Base-by-base conservation (phyloP, 2,329 filamentous ascomycete genomes). In the Exophiala calicioides region DNA sequence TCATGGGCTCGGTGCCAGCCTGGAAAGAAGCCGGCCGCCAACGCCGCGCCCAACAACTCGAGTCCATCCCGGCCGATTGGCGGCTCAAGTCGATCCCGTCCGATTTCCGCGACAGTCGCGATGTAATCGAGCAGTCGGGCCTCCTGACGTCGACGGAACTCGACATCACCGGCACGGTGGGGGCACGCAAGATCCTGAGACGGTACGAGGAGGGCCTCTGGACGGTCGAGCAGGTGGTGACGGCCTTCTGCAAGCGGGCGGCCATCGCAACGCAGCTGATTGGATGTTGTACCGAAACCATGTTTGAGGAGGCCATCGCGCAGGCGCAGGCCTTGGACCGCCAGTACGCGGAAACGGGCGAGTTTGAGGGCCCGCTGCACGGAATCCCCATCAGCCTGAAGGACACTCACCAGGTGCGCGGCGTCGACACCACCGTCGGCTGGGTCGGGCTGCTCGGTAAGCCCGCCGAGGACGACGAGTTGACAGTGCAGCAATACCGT, bases 281-380 rank as follows among this genome's bases (percentile, higher is more conserved):
- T 36, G 16, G 23, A 30, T 43, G 36, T 39, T 36, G 36, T 41
- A 38, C 48, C 21, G 36, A 39, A 21, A 16, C 40, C 32, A 24
- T 50, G 38, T 43, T 41, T 24, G 26, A 41, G 9, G 23, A 45
- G 27, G 35, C 43, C 9, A 26, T 47, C 10, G 21, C 37, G 21
- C 41, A 49, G 27, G 48, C 48, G 6, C 61, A 9, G 68, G 77
- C 13, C 75, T 80, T 4, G 66, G 71, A 2, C 66, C 61, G n/a
- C 78, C 77, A 0, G 84, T 78, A 57, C 76, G 75, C 62, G 78
- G 79, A 64, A 60, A 66, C 55, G 62, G 71, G 20, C 3, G 64
- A 68, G 50, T 61, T 72, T 0, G 65, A 75, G 26, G 85, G 85
- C 0, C 83, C 84, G 1, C 71, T 89, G 1, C 84, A 88, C 62